These are phyloP conservation scores for Penicillium sclerotigenum DNA, from an alignment of 2,329 filamentous ascomycete genomes.

Conservation along the genomic window DNA sequence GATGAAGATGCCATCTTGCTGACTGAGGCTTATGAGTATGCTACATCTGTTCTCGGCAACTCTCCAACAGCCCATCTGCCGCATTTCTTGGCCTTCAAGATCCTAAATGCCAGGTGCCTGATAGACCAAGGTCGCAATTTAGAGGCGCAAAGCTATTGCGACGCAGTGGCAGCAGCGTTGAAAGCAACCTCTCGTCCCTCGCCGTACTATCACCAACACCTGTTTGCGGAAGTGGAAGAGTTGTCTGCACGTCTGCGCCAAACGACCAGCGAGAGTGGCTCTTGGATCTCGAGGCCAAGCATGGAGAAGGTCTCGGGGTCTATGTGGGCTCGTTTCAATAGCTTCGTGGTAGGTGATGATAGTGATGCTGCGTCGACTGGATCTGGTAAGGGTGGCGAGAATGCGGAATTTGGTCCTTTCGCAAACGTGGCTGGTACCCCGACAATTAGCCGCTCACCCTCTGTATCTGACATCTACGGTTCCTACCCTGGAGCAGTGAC, in stretches of 20 bases:
- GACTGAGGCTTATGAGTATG: conserved; percentile 96
- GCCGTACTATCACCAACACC: conserved; percentile 74
- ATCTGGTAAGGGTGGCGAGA: conserved; percentile 54
- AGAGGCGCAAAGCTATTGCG: conserved; percentile 89
- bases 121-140: conserved; percentile 78
- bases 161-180: conserved; percentile 72
- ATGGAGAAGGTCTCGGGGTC: conserved; percentile 94
- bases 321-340: conserved; percentile 90
- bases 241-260: conserved; percentile 78
- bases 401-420: conserved; percentile 69
- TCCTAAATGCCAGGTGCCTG: conserved; percentile 78
- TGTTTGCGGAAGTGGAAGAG: conserved; percentile 78
- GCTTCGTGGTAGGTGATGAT: conserved; percentile 91
- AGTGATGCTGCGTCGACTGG: conserved; percentile 61
- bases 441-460: conserved; percentile 70
- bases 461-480: conserved; percentile 72
- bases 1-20: conserved; percentile 85
- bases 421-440: conserved; percentile 73
- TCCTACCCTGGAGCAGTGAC: conserved; percentile 45
- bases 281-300: conserved; percentile 91
- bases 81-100: conserved; percentile 85
- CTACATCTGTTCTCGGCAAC: conserved; percentile 66
- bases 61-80: conserved; percentile 61
- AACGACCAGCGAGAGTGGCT: conserved; percentile 74
- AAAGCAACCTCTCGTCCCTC: conserved; percentile 79